These are phyloP conservation scores for Paramyrothecium roridum DNA, from an alignment of 2,329 filamentous ascomycete species.

Conservation along the genomic window DNA sequence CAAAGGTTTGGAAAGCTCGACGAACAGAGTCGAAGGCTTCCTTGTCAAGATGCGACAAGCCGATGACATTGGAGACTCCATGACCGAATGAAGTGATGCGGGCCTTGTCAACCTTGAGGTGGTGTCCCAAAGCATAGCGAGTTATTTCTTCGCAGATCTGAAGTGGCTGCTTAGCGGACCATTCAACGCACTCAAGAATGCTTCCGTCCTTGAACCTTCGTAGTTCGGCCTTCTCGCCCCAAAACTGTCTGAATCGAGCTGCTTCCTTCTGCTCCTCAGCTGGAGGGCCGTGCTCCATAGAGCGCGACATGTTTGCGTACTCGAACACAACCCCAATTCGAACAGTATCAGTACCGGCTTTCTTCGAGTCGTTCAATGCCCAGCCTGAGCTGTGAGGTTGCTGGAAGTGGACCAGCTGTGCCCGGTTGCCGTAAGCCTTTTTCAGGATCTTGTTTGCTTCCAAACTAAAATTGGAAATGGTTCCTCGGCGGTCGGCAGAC, in stretches of 20 bases:
- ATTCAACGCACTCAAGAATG: slow-evolving; percentile 88
- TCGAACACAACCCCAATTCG: slow-evolving; percentile 70
- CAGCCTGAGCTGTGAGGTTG: slow-evolving; percentile 27
- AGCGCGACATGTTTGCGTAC: slow-evolving; percentile 65
- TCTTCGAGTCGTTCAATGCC: slow-evolving; percentile 19
- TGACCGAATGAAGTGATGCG: slow-evolving; percentile 50
- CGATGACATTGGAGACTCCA: slow-evolving; percentile 47
- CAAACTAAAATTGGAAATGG: slow-evolving; percentile 42
- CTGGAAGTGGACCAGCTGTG: slow-evolving; percentile 62
- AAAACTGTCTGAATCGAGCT: slow-evolving; percentile 81
- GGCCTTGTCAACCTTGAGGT: slow-evolving; percentile 59
- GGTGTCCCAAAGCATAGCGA: slow-evolving; percentile 64
- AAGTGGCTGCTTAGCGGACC: slow-evolving; percentile 62
- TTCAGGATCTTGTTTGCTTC: slow-evolving; percentile 64
- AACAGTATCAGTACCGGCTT: slow-evolving; percentile 34
- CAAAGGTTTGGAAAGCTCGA: slow-evolving; percentile 68
- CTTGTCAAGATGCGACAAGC: slow-evolving; percentile 43
- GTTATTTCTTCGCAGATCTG: slow-evolving; percentile 79
- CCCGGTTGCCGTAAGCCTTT: slow-evolving; percentile 72
- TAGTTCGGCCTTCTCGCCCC: slow-evolving; percentile 91
- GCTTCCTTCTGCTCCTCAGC: slow-evolving; percentile 84
- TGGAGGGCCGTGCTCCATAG: slow-evolving; percentile 83
- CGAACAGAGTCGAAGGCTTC: slow-evolving; percentile 65
- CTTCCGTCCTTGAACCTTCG: slow-evolving; percentile 93
- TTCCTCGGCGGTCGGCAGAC: slow-evolving; percentile 37